Evolutionary conservation across 352 stramenopile species (phyloP), one percentile per base, ranked within the genome.

Genomic region (Salisapilia sapeloensis): DNA sequence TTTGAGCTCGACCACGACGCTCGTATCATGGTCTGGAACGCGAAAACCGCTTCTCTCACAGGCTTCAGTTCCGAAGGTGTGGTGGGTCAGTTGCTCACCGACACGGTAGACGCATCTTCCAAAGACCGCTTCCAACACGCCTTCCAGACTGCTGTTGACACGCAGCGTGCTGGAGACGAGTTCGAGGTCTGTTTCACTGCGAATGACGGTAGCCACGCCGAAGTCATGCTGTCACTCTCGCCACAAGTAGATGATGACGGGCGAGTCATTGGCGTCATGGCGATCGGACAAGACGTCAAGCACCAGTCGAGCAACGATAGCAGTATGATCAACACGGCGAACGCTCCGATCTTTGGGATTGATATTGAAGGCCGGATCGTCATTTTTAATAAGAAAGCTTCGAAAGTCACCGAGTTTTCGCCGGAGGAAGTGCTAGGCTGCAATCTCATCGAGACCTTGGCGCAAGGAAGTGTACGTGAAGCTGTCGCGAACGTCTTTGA

Each of bases 351-450:
- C 35, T 83, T 89, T 30, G 69, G 61, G 4, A 63, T 85, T 11
- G 61, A 83, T 25, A 59, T 52, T 7, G 40, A 75, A 4, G 54
- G 58, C 4, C 42, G 44, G 11, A 55, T 86, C 12, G 67, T 76
- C 9, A 70, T 86, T 10, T 96, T 92, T 53, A 96, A 96, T 49
- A 76, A 93, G 25, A 94, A 92, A 48, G 83, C 77, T 0, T 58
- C 65, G 16, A 74, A 81, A 37, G 70, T 86, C 29, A 94, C 74
- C 23, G 84, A 92, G 34, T 96, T 87, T 43, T 58, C 51, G 24
- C 72, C 76, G 7, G 56, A 75, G 4, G 84, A 96, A 48, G 79
- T 90, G 6, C 79, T 94, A 53, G 84, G 75, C 15, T 48, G 60
- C 13, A 50, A 81, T 7, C 44, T 96, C 4, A 67, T 93, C 16